Evolutionary conservation across 257 asterid species (phyloP), one percentile per base, ranked within the genome.

Genomic region (Penstemon newberryi): DNA sequence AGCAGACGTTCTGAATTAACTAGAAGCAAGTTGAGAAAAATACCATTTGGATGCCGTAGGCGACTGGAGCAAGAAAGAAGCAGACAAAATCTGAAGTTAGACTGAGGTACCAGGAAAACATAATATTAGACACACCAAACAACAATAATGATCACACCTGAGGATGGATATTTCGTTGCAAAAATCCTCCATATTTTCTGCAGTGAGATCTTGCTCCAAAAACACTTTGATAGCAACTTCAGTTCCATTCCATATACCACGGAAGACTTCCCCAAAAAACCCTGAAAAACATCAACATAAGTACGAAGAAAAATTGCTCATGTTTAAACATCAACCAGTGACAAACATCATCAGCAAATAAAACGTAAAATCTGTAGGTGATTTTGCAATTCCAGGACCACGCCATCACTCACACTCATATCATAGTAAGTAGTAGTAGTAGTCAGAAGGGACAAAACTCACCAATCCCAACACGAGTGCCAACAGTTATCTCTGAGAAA

Each of bases 1-100:
- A 42, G 25, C 19, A 63, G 33, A 64, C 67, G 55, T 47, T 51
- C 56, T 63, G 15, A 52, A 10, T 63, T 66, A 25, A 49, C 6
- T 39, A 38, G 62, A 75, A 76, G 41, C n/a, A 71, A 74, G 80
- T 63, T 67, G 73, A 81, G 83, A 72, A 61, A 57, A 67, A 74
- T 91, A 94, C 97, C 99, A 72, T 94, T 94, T 74, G 97, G 99
- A 77, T 94, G 99, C 49, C 99, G 92, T 65, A 91, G 96, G 73
- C 97, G 99, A 79, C 99, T 94, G 93, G 78, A 73, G 69, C 61
- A 70, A 79, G 82, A 66, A 70, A 73, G 55, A 70, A 66, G 76
- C 71, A 41, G 50, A 78, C 62, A 25, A 74, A 60, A 36, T 12
- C 36, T 25, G 7, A 63, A 19, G 79, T 87, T 72, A 85, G 87